Evolutionary conservation across 352 stramenopile genomes (phyloP).

Genomic region (Thraustochytrium sp.): DNA sequence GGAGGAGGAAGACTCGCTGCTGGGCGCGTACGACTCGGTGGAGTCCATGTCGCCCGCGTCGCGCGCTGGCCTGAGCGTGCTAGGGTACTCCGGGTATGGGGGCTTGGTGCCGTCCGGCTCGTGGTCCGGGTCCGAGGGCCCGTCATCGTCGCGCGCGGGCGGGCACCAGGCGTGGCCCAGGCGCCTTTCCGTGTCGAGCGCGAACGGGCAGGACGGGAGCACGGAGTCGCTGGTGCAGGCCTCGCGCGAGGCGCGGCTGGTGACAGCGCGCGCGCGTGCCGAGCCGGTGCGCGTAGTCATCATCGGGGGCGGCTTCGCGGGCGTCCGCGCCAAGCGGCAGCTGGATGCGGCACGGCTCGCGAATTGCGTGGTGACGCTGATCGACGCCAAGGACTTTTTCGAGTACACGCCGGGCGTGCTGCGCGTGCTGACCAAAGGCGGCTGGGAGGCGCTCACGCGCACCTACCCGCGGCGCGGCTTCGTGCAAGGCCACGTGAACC

Average conservation of each 20-base stretch:
- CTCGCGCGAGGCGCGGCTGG: neutral
- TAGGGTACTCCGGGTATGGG: neutral
- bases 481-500: slow-evolving; percentile 12
- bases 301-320: slow-evolving; percentile 10
- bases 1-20: neutral
- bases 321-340: neutral
- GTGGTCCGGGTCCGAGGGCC: neutral
- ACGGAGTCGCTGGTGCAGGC: neutral
- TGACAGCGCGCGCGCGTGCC: neutral
- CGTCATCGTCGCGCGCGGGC: neutral
- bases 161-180: neutral
- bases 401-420: slow-evolving; percentile 39
- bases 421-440: neutral
- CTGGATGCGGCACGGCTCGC: slow-evolving; percentile 63
- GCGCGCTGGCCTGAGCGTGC: neutral
- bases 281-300: neutral
- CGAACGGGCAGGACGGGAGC: neutral
- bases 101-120: neutral
- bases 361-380: slow-evolving; percentile 54
- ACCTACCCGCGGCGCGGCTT: neutral
- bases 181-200: neutral
- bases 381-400: slow-evolving; percentile 40
- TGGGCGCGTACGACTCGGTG: neutral
- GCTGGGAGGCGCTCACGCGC: neutral
- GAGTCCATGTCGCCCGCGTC: neutral